Evolutionary conservation across 176 grass and related monocot species (phyloP).

Genomic region (Triticum dicoccoides): DNA sequence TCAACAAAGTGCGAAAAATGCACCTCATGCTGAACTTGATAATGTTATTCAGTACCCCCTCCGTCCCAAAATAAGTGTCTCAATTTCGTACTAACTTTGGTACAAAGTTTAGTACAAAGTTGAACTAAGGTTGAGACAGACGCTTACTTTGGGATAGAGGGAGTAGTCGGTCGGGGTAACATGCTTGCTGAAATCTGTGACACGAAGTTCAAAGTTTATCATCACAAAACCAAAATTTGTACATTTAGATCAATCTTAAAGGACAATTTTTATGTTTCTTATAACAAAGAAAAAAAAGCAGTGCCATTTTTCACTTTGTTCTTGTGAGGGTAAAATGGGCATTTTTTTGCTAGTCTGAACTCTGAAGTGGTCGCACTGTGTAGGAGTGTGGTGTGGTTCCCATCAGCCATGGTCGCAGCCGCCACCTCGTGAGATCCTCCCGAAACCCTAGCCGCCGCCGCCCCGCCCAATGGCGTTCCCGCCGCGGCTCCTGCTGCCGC

Average conservation of each 20-base stretch:
- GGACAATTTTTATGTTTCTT: neutral
- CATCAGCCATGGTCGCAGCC: conserved; percentile 17
- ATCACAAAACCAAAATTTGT: neutral
- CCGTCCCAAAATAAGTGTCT: no score
- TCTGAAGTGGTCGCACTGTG: neutral
- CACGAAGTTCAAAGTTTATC: no score
- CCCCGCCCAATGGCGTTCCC: conserved; percentile 28
- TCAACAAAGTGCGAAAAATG: neutral
- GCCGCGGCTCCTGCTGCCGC: conserved; percentile 17
- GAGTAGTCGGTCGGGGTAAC: no score
- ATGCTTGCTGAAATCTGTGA: neutral
- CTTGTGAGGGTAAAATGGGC: neutral
- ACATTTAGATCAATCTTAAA: neutral
- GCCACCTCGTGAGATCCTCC: conserved; percentile 12
- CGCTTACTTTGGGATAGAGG: no score
- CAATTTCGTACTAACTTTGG: no score
- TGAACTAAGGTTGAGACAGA: no score
- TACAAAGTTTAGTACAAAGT: no score
- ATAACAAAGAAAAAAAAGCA: no score
- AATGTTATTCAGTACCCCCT: neutral
- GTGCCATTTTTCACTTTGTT: neutral
- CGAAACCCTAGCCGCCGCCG: conserved; percentile 23
- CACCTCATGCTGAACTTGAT: neutral
- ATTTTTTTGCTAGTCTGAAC: neutral
- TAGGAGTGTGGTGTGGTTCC: neutral